Percentiles rank a stretch among this genome's conserved stretches.
Conservation (phyloP, 352 stramenopile species). For the Globisporangium apiculatum region DNA sequence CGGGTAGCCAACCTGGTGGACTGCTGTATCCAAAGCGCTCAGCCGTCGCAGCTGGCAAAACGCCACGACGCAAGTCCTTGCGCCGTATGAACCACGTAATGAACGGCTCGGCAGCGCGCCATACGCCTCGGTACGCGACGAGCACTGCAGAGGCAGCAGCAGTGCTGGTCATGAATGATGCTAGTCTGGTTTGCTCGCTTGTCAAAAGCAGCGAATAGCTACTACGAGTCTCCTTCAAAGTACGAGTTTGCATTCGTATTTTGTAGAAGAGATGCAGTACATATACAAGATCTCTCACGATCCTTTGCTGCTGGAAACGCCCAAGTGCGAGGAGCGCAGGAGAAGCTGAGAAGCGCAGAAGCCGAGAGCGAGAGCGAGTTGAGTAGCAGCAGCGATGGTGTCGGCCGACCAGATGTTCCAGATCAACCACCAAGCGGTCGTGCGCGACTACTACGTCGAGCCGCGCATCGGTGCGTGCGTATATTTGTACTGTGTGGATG, state of each 20-base stretch:
- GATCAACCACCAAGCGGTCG: constrained; percentile 67
- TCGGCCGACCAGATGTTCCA: constrained; percentile 66
- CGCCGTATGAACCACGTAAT: constrained; percentile 42
- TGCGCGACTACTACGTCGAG: constrained; percentile 85
- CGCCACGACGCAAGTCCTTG: constrained; percentile 36
- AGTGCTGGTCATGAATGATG: not conserved
- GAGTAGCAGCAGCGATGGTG: constrained; percentile 27
- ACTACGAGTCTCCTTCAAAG: not conserved
- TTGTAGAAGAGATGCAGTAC: not conserved
- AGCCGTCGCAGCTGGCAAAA: constrained; percentile 23
- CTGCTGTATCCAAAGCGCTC: constrained; percentile 52
- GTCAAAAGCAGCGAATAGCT: too few species aligned
- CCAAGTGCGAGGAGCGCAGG: not conserved
- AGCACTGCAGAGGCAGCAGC: constrained; percentile 9
- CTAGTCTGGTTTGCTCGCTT: not conserved
- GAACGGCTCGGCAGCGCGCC: constrained; percentile 41
- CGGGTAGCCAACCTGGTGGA: constrained; percentile 19
- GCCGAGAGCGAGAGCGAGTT: not conserved
- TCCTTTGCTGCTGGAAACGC: constrained; percentile 1
- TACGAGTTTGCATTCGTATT: not conserved
- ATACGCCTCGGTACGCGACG: constrained; percentile 41
- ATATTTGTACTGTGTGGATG: too few species aligned
- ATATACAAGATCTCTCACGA: not conserved
- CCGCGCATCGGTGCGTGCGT: constrained; percentile 59
- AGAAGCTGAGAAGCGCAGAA: not conserved